phyloP scores from a whole-genome alignment of 2,329 filamentous ascomycete species.

The Botrytis tulipae region DNA sequence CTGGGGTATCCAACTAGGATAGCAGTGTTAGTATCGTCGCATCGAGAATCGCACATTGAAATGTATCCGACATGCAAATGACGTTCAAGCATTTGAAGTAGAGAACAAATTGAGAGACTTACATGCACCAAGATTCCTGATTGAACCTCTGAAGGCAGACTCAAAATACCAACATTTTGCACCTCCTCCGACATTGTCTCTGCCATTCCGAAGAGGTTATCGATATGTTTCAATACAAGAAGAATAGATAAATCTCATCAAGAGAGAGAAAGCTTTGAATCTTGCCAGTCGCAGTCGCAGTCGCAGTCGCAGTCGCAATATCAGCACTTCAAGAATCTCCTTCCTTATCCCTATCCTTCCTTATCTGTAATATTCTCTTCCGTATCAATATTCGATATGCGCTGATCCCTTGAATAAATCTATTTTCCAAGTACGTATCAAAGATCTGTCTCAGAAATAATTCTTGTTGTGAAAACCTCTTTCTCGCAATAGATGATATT shows the following conservation, averaged over 20 bases:
- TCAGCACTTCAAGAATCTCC: background rate
- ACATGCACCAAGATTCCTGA: background rate
- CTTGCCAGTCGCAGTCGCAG: background rate
- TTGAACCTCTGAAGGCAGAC: conserved; percentile 5
- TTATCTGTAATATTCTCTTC: background rate
- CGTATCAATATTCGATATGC: background rate
- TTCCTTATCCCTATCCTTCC: background rate
- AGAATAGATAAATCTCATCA: background rate
- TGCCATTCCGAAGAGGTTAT: background rate
- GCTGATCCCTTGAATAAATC: background rate
- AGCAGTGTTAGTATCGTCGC: background rate
- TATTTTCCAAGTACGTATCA: background rate
- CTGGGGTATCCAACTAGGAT: conserved; percentile 49
- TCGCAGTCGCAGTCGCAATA: background rate
- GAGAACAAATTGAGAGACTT: background rate
- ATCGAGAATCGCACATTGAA: background rate
- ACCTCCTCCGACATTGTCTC: background rate
- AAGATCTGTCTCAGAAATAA: background rate
- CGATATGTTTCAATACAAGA: background rate
- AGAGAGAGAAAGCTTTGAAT: background rate
- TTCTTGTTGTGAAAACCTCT: background rate
- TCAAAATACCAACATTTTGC: background rate
- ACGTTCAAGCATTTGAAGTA: background rate
- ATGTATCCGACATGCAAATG: background rate
- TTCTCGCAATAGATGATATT: background rate